Evolutionary conservation across 768 basidiomycete genomes (phyloP).

Genomic region (Fistulinella prunicolor): DNA sequence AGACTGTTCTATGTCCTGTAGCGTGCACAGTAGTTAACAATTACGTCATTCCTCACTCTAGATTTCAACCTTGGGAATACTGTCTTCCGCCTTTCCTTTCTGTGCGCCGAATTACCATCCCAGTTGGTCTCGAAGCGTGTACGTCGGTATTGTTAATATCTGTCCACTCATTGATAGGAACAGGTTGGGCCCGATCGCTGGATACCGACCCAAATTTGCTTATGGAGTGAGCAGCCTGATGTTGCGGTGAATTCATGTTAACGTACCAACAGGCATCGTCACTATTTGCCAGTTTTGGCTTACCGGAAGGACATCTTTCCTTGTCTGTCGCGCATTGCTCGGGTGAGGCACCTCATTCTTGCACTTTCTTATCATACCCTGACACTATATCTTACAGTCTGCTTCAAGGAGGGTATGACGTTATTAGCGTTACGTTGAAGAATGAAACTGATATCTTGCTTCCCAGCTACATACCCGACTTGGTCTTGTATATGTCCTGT

Average conservation of each 20-base stretch:
- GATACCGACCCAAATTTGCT: slow-evolving; percentile 58
- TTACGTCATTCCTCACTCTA: slow-evolving; percentile 11
- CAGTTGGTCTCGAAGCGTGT: slow-evolving; percentile 61
- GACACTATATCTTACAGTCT: slow-evolving; percentile 20
- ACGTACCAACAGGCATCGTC: slow-evolving; percentile 34
- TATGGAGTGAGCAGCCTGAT: slow-evolving; percentile 38
- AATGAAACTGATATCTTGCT: neutral
- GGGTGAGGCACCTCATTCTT: slow-evolving; percentile 29
- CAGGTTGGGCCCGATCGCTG: slow-evolving; percentile 61
- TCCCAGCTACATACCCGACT: slow-evolving; percentile 53
- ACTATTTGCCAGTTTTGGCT: slow-evolving; percentile 56
- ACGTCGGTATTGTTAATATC: slow-evolving; percentile 2
- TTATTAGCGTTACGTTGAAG: neutral
- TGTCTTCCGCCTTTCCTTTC: slow-evolving; percentile 48
- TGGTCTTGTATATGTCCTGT: slow-evolving; percentile 63
- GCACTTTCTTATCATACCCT: neutral
- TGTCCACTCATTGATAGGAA: neutral
- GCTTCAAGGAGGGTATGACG: slow-evolving; percentile 45
- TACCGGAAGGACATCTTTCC: slow-evolving; percentile 48
- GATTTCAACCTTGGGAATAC: slow-evolving; percentile 59
- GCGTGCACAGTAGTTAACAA: neutral
- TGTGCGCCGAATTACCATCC: slow-evolving; percentile 58
- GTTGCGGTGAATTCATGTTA: neutral
- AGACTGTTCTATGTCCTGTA: neutral
- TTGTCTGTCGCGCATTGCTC: slow-evolving; percentile 46